Percentiles rank a stretch among this genome's conserved stretches.
phyloP scores from a whole-genome alignment of 345 rosid genomes.

The Euphorbia pulcherrima region DNA sequence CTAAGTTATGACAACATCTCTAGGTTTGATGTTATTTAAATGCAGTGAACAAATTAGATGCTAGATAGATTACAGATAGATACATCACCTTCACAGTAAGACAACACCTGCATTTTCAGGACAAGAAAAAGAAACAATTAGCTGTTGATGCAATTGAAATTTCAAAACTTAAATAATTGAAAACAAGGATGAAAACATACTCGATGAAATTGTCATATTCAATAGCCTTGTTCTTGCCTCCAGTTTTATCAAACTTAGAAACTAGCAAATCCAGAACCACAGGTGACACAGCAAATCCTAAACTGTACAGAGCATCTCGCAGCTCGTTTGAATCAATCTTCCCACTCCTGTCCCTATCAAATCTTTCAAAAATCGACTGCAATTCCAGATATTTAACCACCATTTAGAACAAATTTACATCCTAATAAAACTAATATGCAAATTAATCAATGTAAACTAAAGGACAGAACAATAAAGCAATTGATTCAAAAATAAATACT shows the following conservation, averaged over 20 bases:
- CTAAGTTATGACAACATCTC: no score
- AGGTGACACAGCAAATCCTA: slow-evolving; percentile 72
- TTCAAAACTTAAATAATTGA: not conserved
- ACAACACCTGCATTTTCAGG: slow-evolving; percentile 65
- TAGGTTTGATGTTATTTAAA: no score
- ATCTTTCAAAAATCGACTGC: slow-evolving; percentile 74
- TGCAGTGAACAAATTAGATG: not conserved
- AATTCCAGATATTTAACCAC: not conserved
- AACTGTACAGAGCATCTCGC: slow-evolving; percentile 68
- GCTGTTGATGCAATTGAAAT: not conserved
- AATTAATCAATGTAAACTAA: not conserved
- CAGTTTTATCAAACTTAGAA: slow-evolving; percentile 76
- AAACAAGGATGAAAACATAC: slow-evolving; percentile 33
- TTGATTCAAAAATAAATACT: slow-evolving; percentile 7
- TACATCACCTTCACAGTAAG: slow-evolving; percentile 79
- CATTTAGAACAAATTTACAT: not conserved
- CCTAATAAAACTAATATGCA: no score
- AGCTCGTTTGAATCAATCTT: slow-evolving; percentile 74
- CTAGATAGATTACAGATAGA: slow-evolving; percentile 29
- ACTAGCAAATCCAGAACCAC: slow-evolving; percentile 66
- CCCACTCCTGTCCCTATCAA: slow-evolving; percentile 84
- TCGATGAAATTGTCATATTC: slow-evolving; percentile 97
- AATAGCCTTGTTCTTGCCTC: slow-evolving; percentile 64
- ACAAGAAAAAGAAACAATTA: not conserved
- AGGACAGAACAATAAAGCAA: not conserved